phyloP scores from a whole-genome alignment of 1,284 basidiomycete species.

The Coniferiporia sulphurascens region DNA sequence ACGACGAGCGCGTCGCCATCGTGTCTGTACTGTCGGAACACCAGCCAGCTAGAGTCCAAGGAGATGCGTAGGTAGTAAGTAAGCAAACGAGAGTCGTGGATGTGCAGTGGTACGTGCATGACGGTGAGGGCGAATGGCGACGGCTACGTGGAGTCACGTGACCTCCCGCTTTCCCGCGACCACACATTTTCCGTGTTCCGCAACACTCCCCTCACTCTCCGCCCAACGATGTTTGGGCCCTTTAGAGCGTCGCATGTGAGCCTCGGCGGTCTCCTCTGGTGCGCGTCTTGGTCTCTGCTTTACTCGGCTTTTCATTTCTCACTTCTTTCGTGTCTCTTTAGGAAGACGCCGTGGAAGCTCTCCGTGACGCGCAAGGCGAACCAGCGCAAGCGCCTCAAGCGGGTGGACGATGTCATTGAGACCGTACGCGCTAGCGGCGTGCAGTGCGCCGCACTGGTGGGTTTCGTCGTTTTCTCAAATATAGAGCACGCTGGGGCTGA shows the following conservation, averaged over 20 bases:
- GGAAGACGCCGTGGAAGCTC: conserved; percentile 95
- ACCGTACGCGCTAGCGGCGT: conserved; percentile 81
- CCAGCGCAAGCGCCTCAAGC: conserved; percentile 82
- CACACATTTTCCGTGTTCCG: background rate
- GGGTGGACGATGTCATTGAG: conserved; percentile 91
- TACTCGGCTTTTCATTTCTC: background rate
- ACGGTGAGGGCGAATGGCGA: background rate
- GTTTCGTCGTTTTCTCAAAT: conserved; percentile 27
- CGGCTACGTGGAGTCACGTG: background rate
- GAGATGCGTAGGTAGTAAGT: background rate
- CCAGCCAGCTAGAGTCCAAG: background rate
- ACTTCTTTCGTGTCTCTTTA: conserved; percentile 29
- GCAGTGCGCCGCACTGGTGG: conserved; percentile 67
- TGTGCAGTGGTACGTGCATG: background rate
- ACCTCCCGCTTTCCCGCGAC: background rate
- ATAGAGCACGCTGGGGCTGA: background rate
- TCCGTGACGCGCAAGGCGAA: conserved; percentile 90
- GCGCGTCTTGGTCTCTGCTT: conserved; percentile 20
- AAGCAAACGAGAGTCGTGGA: background rate
- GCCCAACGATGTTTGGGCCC: conserved; percentile 65
- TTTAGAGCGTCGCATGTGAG: conserved; percentile 65
- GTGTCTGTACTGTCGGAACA: conserved; percentile 3
- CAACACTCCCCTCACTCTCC: background rate
- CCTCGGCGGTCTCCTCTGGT: conserved; percentile 78
- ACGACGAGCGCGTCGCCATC: conserved; percentile 29